A percentile compares a stretch with the other conserved stretches of the same genome.
These are phyloP conservation scores for Venturia effusa DNA, from an alignment of 2,329 filamentous ascomycete genomes.

Conservation along the genomic window DNA sequence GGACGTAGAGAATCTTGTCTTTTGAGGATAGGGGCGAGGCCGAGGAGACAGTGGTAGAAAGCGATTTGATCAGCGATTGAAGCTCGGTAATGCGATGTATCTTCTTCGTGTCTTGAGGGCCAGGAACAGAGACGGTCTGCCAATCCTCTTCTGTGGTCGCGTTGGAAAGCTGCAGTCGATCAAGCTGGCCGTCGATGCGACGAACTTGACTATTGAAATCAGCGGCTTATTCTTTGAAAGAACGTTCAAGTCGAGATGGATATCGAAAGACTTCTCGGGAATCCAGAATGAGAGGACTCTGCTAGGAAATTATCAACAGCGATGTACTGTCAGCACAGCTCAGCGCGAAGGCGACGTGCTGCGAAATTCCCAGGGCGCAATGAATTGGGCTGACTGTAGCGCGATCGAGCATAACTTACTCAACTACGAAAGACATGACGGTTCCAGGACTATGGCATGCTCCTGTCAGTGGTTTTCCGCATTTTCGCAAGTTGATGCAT, in stretches of 20 bases:
- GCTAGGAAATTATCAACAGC: background rate
- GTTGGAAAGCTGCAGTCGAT: slow-evolving; percentile 42
- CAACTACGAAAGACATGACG: slow-evolving; percentile 31
- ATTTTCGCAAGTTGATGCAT: background rate
- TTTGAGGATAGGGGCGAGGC: background rate
- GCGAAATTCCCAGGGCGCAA: background rate
- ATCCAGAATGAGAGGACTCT: too few species aligned
- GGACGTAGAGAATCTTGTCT: slow-evolving; percentile 1
- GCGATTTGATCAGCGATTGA: slow-evolving; percentile 13
- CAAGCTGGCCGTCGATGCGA: slow-evolving; percentile 46
- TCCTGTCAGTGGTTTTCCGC: background rate
- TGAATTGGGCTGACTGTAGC: background rate
- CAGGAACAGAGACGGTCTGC: slow-evolving; percentile 12
- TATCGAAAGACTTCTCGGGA: too few species aligned
- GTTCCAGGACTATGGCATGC: background rate
- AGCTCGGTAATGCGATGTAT: slow-evolving; percentile 10
- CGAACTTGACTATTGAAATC: slow-evolving; percentile 40
- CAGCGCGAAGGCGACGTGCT: background rate
- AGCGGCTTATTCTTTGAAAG: background rate
- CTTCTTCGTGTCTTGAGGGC: slow-evolving; percentile 8
- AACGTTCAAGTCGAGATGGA: background rate
- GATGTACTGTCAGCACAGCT: background rate
- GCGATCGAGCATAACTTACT: slow-evolving; percentile 20
- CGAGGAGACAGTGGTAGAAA: slow-evolving; percentile 10
- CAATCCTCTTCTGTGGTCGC: slow-evolving; percentile 16